Evolutionary conservation across 2,329 filamentous ascomycete genomes (phyloP).

Genomic region (Sporothrix variecibatus): DNA sequence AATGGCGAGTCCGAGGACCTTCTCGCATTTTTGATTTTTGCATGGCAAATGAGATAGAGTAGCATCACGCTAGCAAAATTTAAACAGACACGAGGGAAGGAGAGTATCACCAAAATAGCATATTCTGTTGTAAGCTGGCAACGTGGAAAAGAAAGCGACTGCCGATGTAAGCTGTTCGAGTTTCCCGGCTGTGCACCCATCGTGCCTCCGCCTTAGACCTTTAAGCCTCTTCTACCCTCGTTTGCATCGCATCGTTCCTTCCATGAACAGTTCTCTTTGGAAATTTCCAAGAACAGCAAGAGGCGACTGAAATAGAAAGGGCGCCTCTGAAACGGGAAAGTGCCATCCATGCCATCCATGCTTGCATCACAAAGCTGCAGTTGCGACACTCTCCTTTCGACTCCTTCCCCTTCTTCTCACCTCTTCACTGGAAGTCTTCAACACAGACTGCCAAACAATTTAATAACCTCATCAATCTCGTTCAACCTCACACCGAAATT

Average conservation of each 20-base stretch:
- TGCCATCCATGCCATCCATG: not conserved
- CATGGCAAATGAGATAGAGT: not conserved
- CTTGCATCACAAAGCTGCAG: not conserved
- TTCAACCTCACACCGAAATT: not conserved
- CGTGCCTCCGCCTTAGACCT: not conserved
- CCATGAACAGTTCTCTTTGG: not conserved
- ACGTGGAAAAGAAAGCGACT: slow-evolving; percentile 5
- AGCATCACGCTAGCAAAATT: not conserved
- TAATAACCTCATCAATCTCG: not conserved
- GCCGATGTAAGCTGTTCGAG: not conserved
- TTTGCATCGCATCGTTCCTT: slow-evolving; percentile 2
- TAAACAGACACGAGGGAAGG: not conserved
- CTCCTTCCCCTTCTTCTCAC: not conserved
- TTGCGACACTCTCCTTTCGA: not conserved
- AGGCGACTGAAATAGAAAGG: slow-evolving; percentile 4
- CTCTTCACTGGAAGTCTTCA: too few species aligned
- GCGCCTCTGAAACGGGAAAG: not conserved
- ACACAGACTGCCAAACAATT: not conserved
- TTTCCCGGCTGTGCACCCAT: not conserved
- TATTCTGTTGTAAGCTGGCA: not conserved
- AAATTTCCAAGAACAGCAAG: not conserved
- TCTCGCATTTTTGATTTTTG: not conserved
- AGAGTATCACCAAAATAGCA: slow-evolving; percentile 15
- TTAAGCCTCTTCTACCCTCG: not conserved
- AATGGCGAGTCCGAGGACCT: not conserved